Evolutionary conservation across 306 rosid genomes (phyloP), one percentile per base, ranked within the genome.

Genomic region (Coriaria nepalensis): DNA sequence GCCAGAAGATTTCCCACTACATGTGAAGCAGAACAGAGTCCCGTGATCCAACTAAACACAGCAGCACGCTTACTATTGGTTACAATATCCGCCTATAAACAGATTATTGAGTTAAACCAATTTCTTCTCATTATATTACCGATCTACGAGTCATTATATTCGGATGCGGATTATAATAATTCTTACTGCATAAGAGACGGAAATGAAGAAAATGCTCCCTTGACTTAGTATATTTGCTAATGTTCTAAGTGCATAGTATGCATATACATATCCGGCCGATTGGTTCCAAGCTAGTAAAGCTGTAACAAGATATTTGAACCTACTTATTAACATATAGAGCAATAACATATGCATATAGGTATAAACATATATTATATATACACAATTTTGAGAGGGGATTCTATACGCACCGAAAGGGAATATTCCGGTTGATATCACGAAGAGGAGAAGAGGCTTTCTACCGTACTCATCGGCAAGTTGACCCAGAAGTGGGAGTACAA

Each of bases 401-500:
- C 45, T 42, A 46, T 41, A 48, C 68, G 39, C 69, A 81, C 93
- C 87, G 56, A 80, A 80, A 44, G 95, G 74, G 62, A 80, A 46
- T 47, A 80, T 75, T 64, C 78, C 45, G 2, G 79, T 64, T 39
- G 93, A 80, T 45, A 80, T 45, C 40, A 86, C 81, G 20, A 81
- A 33, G 43, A 86, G 74, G 10, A 86, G 82, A 50, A 86, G 35
- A 15, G 87, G 87, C 58, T 86, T 86, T 32, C 95, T 87, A 13
- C 95, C 95, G 47, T 62, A 48, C 55, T 86, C 95, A 57, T 81
- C 95, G 5, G 95, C 84, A 50, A 81, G 85, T 69, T 86, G 95
- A 57, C 95, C 95, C 13, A 86, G 63, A 35, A 81, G 65, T 34
- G 95, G 93, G 65, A 86, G 74, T 35, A 76, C 68, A 70, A 78